Conservation (phyloP, 176 grass and related monocot genomes). For the Avena eriantha region DNA sequence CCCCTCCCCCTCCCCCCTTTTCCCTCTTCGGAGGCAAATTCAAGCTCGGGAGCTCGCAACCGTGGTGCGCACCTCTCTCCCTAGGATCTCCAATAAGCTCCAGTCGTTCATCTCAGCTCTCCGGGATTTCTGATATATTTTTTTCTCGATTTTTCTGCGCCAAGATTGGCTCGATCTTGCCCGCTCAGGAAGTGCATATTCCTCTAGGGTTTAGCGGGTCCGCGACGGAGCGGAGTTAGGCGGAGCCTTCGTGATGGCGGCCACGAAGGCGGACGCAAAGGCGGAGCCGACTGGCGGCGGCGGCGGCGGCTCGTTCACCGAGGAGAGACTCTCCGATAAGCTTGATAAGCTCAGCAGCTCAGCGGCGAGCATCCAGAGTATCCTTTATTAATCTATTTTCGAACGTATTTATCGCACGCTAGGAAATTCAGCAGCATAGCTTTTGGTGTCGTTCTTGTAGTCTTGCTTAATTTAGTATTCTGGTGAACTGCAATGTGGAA, state of each 20-base stretch:
- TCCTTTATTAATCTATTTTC: slow-evolving; percentile 50
- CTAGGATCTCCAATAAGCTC: not conserved
- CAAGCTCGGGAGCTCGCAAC: slow-evolving; percentile 29
- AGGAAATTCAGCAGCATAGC: slow-evolving; percentile 2
- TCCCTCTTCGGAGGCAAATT: slow-evolving; percentile 32
- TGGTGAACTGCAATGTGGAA: slow-evolving; percentile 22
- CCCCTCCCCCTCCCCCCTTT: not conserved
- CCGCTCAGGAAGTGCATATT: not conserved
- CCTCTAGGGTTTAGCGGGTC: slow-evolving; percentile 8
- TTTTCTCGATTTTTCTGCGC: not conserved
- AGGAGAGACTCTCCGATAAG: slow-evolving; percentile 82
- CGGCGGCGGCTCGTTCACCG: slow-evolving; percentile 63
- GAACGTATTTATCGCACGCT: not conserved
- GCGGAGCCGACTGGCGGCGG: slow-evolving; percentile 31
- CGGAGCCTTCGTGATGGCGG: slow-evolving; percentile 41
- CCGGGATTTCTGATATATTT: slow-evolving; percentile 29
- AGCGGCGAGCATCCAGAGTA: slow-evolving; percentile 95
- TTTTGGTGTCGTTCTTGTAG: not conserved
- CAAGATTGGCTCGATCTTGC: slow-evolving; percentile 46
- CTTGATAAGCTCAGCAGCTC: slow-evolving; percentile 87
- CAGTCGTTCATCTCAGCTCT: not conserved
- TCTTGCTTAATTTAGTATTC: slow-evolving; percentile 21
- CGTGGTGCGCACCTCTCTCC: slow-evolving; percentile 19
- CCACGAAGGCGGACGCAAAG: slow-evolving; percentile 41
- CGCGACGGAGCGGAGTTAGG: not conserved